phyloP scores from a whole-genome alignment of 371 early-diverging fungal genomes.

The Syncephalis plumigaleata region DNA sequence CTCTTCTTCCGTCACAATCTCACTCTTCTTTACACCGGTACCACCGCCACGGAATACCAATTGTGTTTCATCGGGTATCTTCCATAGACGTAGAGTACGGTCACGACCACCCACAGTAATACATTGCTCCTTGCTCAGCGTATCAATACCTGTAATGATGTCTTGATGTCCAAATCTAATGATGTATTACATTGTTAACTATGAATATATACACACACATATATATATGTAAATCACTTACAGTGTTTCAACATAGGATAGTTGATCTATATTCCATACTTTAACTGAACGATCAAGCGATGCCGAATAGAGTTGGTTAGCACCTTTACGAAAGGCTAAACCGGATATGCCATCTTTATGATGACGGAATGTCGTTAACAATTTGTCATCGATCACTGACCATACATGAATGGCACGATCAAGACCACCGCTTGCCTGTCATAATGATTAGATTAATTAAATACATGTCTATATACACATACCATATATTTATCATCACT shows the following conservation, averaged over 20 bases:
- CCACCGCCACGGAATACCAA: slow-evolving; percentile 76
- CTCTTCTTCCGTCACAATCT: slow-evolving; percentile 4
- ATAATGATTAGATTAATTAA: not conserved
- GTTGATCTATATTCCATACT: slow-evolving; percentile 85
- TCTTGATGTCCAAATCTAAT: slow-evolving; percentile 96
- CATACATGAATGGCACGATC: slow-evolving; percentile 87
- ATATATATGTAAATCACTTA: slow-evolving; percentile 7
- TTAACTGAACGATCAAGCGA: slow-evolving; percentile 89
- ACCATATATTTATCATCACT: slow-evolving; percentile 70
- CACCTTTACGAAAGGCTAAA: slow-evolving; percentile 69
- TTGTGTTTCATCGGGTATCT: slow-evolving; percentile 85
- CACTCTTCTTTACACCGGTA: slow-evolving; percentile 3
- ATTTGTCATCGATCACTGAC: slow-evolving; percentile 55
- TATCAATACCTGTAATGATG: slow-evolving; percentile 52
- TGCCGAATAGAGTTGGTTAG: slow-evolving; percentile 75
- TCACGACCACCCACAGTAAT: slow-evolving; percentile 87
- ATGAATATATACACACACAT: slow-evolving; percentile 1
- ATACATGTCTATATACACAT: too few relatives aligned
- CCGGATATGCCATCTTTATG: slow-evolving; percentile 85
- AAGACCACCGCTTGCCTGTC: slow-evolving; percentile 50
- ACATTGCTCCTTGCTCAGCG: slow-evolving; percentile 74
- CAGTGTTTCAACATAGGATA: slow-evolving; percentile 86
- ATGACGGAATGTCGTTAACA: slow-evolving; percentile 51
- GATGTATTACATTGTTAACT: not conserved
- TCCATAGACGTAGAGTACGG: slow-evolving; percentile 83